A percentile compares a stretch with the other conserved stretches of the same genome.
These are phyloP conservation scores for Penicillium sp. DNA, from an alignment of 2,329 filamentous ascomycete genomes.

Conservation along the genomic window DNA sequence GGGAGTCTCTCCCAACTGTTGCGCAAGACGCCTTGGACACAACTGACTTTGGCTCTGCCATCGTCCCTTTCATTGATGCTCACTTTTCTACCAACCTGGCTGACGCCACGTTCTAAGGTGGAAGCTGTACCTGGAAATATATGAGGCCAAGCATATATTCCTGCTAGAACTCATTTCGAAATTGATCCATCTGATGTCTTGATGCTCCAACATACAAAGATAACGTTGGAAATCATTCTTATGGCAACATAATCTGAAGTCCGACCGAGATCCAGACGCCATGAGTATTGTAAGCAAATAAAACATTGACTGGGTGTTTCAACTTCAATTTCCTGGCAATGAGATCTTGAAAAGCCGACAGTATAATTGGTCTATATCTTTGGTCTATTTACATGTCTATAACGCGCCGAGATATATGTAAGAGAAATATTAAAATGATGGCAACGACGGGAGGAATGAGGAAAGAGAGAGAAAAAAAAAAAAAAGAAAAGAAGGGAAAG, in stretches of 20 bases:
- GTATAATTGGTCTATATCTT: not conserved
- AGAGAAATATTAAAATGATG: not conserved
- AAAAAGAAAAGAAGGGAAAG: not conserved
- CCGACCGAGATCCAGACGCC: too few species aligned
- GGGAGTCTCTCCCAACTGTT: conserved; percentile 49
- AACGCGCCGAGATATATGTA: not conserved
- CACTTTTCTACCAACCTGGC: conserved; percentile 51
- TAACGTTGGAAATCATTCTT: too few species aligned
- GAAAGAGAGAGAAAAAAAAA: not conserved
- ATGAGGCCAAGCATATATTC: not conserved
- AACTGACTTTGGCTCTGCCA: conserved; percentile 50
- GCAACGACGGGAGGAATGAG: not conserved
- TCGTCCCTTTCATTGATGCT: conserved; percentile 50
- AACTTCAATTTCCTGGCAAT: not conserved
- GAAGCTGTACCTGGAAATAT: not conserved
- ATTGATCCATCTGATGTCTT: too few species aligned
- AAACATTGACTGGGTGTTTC: not conserved
- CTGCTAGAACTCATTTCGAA: too few species aligned
- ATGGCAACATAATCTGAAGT: too few species aligned
- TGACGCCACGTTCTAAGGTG: conserved; percentile 34
- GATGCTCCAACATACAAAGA: too few species aligned
- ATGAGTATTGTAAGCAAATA: too few species aligned
- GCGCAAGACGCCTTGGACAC: conserved; percentile 46
- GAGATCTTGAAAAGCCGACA: not conserved
- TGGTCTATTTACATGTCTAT: not conserved